Base-by-base conservation (phyloP, 306 rosid species). In the Neltuma alba region DNA sequence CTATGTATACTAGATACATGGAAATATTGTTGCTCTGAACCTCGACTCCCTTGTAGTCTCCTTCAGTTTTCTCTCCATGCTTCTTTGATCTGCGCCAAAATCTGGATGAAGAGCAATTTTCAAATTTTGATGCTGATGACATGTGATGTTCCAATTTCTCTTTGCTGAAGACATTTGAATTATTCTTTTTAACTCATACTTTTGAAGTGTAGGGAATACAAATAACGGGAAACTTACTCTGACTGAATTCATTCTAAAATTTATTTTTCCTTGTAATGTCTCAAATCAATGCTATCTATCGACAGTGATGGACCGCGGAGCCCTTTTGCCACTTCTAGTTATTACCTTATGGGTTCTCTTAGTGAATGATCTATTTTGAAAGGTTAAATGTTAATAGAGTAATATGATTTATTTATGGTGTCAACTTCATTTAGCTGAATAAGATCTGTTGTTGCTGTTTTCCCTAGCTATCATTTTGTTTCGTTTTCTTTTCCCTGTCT, bases 141-240 rank as follows among this genome's bases (percentile, higher is more conserved):
- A 21, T 37, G 70, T 66, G 55, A 16, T 23, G 36, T 48, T 78
- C 52, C 52, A 18, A 65, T 75, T 74, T 74, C 40, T 55, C 79
- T 65, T 66, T 16, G 25, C 47, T 76, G 23, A 34, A 28, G 34
- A 60, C 30, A 25, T 9, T 58, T 58, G 65, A 58, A 58, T 7
- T 25, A 25, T 58, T 58, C 7, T 30, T 13, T 0, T 13, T 0
- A 27, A 14, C 27, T 25, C 8, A 28, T 58, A 8, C 33, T 27
- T 28, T 60, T 60, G 31, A 57, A 57, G 33, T 25, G 20, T 48
- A 48, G 55, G 55, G 21, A 48, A 48, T 48, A 18, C 23, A 15
- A 16, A 18, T 48, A 18, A 48, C 8, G 7, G 9, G 9, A 48
- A 48, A 16, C 55, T 48, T 48, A 48, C 18, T 48, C 21, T 0